Evolutionary conservation across 352 stramenopile genomes (phyloP).

Genomic region (Phytopythium boreale): DNA sequence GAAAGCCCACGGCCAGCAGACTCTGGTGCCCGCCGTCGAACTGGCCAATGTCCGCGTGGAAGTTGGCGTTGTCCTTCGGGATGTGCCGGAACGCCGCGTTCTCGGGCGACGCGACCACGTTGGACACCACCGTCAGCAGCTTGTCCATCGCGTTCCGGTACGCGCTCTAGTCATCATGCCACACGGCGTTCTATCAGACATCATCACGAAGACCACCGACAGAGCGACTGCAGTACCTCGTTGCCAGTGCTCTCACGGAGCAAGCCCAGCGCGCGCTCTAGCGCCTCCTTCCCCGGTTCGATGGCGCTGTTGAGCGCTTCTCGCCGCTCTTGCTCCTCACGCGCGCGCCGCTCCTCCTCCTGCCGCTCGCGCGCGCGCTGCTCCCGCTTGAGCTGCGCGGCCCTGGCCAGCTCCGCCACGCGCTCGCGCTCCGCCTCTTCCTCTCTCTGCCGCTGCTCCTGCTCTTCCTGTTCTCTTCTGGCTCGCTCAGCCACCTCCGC

Average conservation of each 20-base stretch:
- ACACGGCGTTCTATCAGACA: not conserved
- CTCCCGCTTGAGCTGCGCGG: constrained; percentile 59
- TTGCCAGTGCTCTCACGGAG: constrained; percentile 36
- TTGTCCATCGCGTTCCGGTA: constrained; percentile 44
- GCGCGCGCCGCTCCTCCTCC: constrained; percentile 29
- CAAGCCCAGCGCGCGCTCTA: constrained; percentile 38
- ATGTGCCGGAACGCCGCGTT: constrained; percentile 71
- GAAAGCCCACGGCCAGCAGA: constrained; percentile 72
- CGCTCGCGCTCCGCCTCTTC: constrained; percentile 18
- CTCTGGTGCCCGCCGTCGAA: constrained; percentile 57
- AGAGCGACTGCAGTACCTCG: constrained; percentile 13
- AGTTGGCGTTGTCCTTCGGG: constrained; percentile 65
- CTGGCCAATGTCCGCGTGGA: constrained; percentile 64
- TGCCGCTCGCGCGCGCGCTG: constrained; percentile 27
- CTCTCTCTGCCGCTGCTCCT: constrained; percentile 19
- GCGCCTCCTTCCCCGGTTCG: constrained; percentile 33
- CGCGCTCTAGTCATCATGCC: constrained; percentile 12
- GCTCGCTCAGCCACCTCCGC: constrained; percentile 18
- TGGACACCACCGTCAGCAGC: constrained; percentile 47
- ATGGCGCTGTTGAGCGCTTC: constrained; percentile 31
- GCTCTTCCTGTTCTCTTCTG: constrained; percentile 10
- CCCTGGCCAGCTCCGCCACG: constrained; percentile 40
- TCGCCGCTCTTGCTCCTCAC: constrained; percentile 30
- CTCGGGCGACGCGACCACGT: constrained; percentile 70
- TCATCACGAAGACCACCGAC: not conserved